phyloP scores from a whole-genome alignment of 768 basidiomycete species.

The Serendipita sp. region DNA sequence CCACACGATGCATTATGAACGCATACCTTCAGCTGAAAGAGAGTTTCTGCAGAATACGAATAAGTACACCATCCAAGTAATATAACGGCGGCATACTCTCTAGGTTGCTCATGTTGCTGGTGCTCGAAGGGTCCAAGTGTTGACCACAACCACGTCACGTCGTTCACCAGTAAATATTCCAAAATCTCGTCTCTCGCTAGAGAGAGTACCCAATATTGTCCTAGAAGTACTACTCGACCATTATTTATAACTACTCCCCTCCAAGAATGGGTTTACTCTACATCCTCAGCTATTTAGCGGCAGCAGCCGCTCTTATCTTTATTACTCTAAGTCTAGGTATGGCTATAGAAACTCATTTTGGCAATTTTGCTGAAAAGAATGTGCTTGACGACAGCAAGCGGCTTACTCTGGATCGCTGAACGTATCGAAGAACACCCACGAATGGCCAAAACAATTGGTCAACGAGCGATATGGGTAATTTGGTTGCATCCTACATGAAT shows the following conservation, averaged over 20 bases:
- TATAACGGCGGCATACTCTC: constrained; percentile 51
- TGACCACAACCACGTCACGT: neutral
- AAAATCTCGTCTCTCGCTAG: neutral
- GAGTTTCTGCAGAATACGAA: constrained; percentile 46
- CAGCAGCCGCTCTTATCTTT: constrained; percentile 66
- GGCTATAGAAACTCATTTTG: constrained; percentile 4
- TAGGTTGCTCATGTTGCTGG: constrained; percentile 26
- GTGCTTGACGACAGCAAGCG: constrained; percentile 49
- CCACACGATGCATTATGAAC: constrained; percentile 12
- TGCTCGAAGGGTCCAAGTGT: neutral
- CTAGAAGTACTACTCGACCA: too few species aligned
- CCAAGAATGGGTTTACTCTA: constrained; percentile 19
- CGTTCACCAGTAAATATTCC: neutral
- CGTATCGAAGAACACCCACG: constrained; percentile 88
- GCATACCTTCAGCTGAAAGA: constrained; percentile 94
- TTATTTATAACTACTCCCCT: too few species aligned
- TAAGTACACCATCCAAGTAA: neutral
- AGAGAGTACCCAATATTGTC: neutral
- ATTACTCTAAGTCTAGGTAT: constrained; percentile 82
- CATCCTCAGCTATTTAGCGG: constrained; percentile 42
- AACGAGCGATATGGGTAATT: constrained; percentile 68
- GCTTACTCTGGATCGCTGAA: constrained; percentile 84
- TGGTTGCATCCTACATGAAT: neutral
- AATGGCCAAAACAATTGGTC: constrained; percentile 65
- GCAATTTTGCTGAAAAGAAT: constrained; percentile 2